Base-by-base conservation (phyloP, 2,329 filamentous ascomycete genomes). In the Botrytis porri region DNA sequence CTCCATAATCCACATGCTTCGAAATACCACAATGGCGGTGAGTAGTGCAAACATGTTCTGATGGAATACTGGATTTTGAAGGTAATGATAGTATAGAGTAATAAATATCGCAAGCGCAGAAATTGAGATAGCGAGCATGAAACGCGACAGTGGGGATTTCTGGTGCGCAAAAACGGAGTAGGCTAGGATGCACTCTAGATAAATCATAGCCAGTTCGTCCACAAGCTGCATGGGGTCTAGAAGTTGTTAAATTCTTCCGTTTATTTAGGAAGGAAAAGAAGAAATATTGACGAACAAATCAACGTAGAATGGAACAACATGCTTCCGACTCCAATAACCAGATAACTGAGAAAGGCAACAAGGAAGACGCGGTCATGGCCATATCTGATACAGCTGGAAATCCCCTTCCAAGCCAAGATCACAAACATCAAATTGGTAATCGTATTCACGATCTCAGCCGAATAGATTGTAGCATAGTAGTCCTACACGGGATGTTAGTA, bases 351-450 rank as follows among this genome's bases (percentile, higher is more conserved):
- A 9, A 65, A 65, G 10, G 29, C 63, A 45, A 65, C 20, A 22
- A 65, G 41, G 32, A 65, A 65, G 10, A 65, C 63, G 29, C 20
- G 29, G 10, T 35, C 63, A 20, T 65, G 63, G 2, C 63, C 43
- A 65, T 65, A 65, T 48, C 29, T 45, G 5, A 65, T 45, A 48
- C 63, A 65, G 29, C 63, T 65, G 12, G 41, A 43, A 4, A 65
- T 48, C 5, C 63, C 63, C 29, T 65, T 48, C 63, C 63, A 65
- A 25, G 63, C 63, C 63, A 65, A 25, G 8, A 65, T 35, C 29
- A 65, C 63, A 65, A 65, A 65, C 20, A 65, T 65, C 29, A 65
- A 37, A 18, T 65, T 65, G 29, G 63, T 65, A 35, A 65, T 37
- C 1, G 63, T 65, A 32, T 65, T 65, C 43, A 65, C 63, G 2